Conservation (phyloP, 129 eudicot species). For the Artemisia annua region DNA sequence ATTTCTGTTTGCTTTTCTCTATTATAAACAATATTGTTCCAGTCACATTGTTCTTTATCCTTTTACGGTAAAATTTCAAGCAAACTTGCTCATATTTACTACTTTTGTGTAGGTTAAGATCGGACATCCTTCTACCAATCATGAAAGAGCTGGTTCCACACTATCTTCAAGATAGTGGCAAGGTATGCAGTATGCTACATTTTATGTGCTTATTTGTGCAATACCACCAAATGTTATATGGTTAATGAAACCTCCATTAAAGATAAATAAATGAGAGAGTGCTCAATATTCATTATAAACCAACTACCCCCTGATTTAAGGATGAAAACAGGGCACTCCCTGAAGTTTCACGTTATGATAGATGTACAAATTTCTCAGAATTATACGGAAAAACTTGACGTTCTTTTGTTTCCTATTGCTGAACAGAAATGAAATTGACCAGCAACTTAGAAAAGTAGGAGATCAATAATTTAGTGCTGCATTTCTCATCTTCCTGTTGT, state of each 20-base stretch:
- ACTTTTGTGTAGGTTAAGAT: constrained; percentile 60
- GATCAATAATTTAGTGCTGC: not conserved
- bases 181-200: constrained; percentile 64
- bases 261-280: too few species aligned
- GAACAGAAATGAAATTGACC: not conserved
- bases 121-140: constrained; percentile 86
- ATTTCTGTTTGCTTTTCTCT: not conserved
- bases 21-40: not conserved
- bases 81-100: constrained; percentile 8
- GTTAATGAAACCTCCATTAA: too few species aligned
- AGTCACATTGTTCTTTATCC: not conserved
- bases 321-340: too few species aligned
- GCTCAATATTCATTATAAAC: too few species aligned
- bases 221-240: too few species aligned
- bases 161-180: constrained; percentile 90
- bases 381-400: too few species aligned
- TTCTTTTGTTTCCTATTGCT: not conserved
- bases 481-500: not conserved
- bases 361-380: too few species aligned
- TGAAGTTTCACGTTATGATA: too few species aligned
- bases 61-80: not conserved
- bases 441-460: not conserved
- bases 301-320: too few species aligned
- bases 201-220: constrained; percentile 17
- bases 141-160: constrained; percentile 95